Percentiles rank a stretch among this genome's conserved stretches.
These are phyloP conservation scores for Fusarium continuum DNA, from an alignment of 2,329 filamentous ascomycete species.

Conservation along the genomic window DNA sequence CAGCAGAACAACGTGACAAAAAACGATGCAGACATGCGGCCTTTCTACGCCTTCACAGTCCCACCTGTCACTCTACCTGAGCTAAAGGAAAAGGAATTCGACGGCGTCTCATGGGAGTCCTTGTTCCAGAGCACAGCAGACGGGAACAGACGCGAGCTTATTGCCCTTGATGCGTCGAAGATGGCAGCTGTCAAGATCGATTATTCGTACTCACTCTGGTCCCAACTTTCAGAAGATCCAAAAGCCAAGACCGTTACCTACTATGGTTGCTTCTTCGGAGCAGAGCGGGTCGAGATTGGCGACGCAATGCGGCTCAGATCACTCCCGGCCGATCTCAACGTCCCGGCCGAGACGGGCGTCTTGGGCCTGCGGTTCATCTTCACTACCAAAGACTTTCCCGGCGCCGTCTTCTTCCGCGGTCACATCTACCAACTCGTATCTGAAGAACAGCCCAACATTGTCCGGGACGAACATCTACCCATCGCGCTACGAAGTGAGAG, in stretches of 20 bases:
- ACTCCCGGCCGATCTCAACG: slow-evolving; percentile 50
- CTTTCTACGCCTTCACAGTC: slow-evolving; percentile 62
- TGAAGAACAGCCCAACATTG: slow-evolving; percentile 41
- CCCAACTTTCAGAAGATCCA: slow-evolving; percentile 44
- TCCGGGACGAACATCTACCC: slow-evolving; percentile 53
- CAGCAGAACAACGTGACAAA: slow-evolving; percentile 53
- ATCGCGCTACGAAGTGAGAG: slow-evolving; percentile 53
- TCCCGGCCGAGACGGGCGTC: slow-evolving; percentile 45
- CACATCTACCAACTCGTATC: slow-evolving; percentile 51
- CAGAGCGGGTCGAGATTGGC: slow-evolving; percentile 58
- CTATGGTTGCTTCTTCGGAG: slow-evolving; percentile 61
- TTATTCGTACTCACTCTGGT: slow-evolving; percentile 61
- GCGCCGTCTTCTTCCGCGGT: slow-evolving; percentile 53
- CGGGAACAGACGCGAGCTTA: slow-evolving; percentile 51
- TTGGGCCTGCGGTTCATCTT: slow-evolving; percentile 55
- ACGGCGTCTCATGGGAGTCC: slow-evolving; percentile 55
- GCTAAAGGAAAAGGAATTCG: slow-evolving; percentile 52
- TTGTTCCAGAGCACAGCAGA: slow-evolving; percentile 49
- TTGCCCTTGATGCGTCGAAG: slow-evolving; percentile 61
- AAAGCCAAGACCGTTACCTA: slow-evolving; percentile 50
- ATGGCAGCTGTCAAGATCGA: slow-evolving; percentile 60
- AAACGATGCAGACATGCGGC: slow-evolving; percentile 54
- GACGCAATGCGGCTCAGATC: slow-evolving; percentile 60
- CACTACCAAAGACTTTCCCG: slow-evolving; percentile 49
- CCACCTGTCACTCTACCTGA: slow-evolving; percentile 53